Base-by-base conservation (phyloP, 805 yeast genomes). In the Monosporozyma aerobia region DNA sequence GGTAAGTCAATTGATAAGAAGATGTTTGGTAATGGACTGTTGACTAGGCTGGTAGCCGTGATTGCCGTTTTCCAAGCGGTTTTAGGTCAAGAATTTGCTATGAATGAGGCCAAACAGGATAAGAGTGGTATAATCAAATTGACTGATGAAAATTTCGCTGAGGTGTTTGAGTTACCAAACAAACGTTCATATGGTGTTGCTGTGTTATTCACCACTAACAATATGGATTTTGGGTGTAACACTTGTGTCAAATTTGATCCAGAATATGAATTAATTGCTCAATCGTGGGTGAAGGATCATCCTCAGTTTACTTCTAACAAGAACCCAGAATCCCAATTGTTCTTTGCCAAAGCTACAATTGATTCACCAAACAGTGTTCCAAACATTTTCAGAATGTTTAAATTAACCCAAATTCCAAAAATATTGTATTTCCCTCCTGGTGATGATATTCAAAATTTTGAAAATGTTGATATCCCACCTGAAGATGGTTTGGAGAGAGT, bases 311-410 rank as follows among this genome's bases (percentile, higher is more conserved):
- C 58, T 13, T 62, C 70, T 13, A 53, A 51, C 5, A 45, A 47
- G 5, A 58, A 57, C n/a, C 49, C 49, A 33, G 29, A 33, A 7
- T 44, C 61, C 14, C 14, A 23, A 23, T 69, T 90, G 40, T 82
- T 78, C 72, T 87, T 92, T 67, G 87, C 87, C 16, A 70, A 76
- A 44, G 82, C 95, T 14, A 96, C 92, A 63, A 82, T 87, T 62
- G 70, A 74, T 47, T 80, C 80, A 47, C 75, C 82, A 14, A 77
- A 76, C 59, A 70, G 70, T 69, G 75, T 74, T 59, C 65, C 72
- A 14, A 72, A 85, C 59, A 62, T 72, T 7, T 73, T 74, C 62
- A 64, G 65, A 51, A 62, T 56, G 23, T 74, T 72, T 65, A 65
- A 77, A 35, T 69, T 92, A 60, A 78, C 79, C 58, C 81, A 82